These are phyloP conservation scores for Pseudogymnoascus sp. DNA, from an alignment of 2,329 filamentous ascomycete species.

Conservation along the genomic window DNA sequence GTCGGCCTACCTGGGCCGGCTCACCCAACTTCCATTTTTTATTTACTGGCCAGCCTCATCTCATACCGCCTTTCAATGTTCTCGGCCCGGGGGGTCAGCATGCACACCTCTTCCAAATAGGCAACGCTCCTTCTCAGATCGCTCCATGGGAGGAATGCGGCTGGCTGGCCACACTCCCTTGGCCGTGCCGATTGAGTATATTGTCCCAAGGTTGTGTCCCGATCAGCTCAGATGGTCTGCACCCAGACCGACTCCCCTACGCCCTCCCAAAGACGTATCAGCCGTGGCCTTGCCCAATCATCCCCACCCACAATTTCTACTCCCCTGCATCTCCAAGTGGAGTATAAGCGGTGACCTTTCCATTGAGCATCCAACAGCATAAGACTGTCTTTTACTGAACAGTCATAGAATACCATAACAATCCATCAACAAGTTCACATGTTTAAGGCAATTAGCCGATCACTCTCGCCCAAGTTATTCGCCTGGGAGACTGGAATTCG, in stretches of 20 bases:
- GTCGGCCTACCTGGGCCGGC: not conserved
- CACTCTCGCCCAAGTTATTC: slow-evolving; percentile 10
- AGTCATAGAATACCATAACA: not conserved
- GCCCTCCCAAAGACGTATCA: not conserved
- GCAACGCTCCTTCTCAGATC: not conserved
- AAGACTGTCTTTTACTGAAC: not conserved
- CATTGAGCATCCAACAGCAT: not conserved
- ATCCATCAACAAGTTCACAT: slow-evolving; percentile 8
- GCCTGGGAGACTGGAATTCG: slow-evolving; percentile 9
- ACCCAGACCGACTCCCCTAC: not conserved
- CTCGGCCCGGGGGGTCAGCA: not conserved
- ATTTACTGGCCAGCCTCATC: not conserved
- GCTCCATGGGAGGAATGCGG: not conserved
- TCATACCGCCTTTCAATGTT: not conserved
- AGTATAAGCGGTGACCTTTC: slow-evolving; percentile 1
- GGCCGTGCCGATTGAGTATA: not conserved
- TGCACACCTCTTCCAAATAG: slow-evolving; percentile 5
- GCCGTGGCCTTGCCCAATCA: not conserved
- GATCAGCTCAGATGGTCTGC: not conserved
- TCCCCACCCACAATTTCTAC: not conserved
- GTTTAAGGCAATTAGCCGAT: slow-evolving; percentile 4
- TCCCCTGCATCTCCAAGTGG: not conserved
- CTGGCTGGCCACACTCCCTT: not conserved
- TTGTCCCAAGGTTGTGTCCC: slow-evolving; percentile 3
- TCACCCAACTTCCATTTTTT: not conserved